Evolutionary conservation across 139 green algal genomes (phyloP), one percentile per base, ranked within the genome.

Genomic region (Picochlorum sp.): DNA sequence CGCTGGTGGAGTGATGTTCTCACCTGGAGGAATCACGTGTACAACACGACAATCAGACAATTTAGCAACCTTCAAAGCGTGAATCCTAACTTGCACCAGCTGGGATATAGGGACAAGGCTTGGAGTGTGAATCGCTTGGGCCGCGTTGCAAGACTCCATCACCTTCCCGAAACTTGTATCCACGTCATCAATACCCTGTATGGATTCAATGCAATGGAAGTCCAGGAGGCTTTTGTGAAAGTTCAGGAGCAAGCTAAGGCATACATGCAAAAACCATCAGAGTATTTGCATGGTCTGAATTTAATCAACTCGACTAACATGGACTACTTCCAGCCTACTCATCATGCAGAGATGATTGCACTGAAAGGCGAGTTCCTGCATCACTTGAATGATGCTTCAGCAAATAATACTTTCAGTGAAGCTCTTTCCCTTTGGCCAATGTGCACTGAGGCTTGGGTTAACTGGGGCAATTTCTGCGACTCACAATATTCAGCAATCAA

Each of bases 161-260:
- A 70, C 52, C 59, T 65, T 59, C 67, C 67, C 0, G 74, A 79
- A 31, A 60, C 73, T 15, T 85, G 84, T 65, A 66, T 85, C 45
- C 31, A 73, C 31, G 78, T 96, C 52, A 87, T 97, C 59, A 95
- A 92, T 74, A 90, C 77, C 28, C 75, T 97, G 74, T 98, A 98
- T 67, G 89, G 90, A 61, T 98, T 91, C 73, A 88, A 84, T 60
- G 86, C 88, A 28, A 98, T 99, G 90, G 94, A 98, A 67, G 89
- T 99, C 54, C 86, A 96, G 75, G 92, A 98, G 67, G 94, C 94
- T 11, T 99, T 97, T 76, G 77, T 92, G 13, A 99, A 99, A 78
- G 96, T 76, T 6, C 66, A 49, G 10, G 66, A 76, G 41, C 71
- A 77, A 65, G 76, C 59, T 11, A 80, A 89, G 60, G 81, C 86